A percentile compares a stretch with the other conserved stretches of the same genome.
These are phyloP conservation scores for Phlyctochytrium arcticum DNA, from an alignment of 192 early-diverging fungal genomes.

Conservation along the genomic window DNA sequence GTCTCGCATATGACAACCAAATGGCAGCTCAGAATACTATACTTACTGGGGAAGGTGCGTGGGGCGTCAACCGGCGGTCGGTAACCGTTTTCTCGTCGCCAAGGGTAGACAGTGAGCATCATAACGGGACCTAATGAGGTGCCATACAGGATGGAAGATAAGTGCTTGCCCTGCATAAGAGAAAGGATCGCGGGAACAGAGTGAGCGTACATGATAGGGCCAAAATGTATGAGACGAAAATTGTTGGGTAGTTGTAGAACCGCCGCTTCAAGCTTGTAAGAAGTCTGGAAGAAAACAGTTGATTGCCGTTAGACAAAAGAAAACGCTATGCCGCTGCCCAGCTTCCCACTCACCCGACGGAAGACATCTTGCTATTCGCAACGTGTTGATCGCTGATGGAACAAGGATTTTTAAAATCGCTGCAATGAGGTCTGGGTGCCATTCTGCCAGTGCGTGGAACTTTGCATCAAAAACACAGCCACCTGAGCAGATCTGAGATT, in stretches of 20 bases:
- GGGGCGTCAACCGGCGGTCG: constrained; percentile 33
- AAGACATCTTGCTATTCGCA: too few species aligned
- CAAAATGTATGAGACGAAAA: constrained; percentile 36
- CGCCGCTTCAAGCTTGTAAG: constrained; percentile 7
- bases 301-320: too few species aligned
- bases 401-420: too few species aligned
- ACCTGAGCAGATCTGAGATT: too few species aligned
- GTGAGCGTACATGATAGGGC: constrained; percentile 26
- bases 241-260: constrained; percentile 41
- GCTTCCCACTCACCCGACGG: too few species aligned
- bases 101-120: constrained; percentile 33
- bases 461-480: too few species aligned
- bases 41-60: constrained; percentile 32
- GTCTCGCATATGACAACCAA: too few species aligned
- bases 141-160: not conserved
- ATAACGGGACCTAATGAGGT: constrained; percentile 23
- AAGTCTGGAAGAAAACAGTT: constrained; percentile 13
- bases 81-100: constrained; percentile 35
- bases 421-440: too few species aligned
- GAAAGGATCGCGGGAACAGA: too few species aligned
- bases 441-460: too few species aligned
- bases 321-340: too few species aligned
- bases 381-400: too few species aligned
- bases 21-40: not conserved
- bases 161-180: not conserved